These are phyloP conservation scores for Trifolium subterraneum DNA, from an alignment of 306 rosid species.

Conservation along the genomic window DNA sequence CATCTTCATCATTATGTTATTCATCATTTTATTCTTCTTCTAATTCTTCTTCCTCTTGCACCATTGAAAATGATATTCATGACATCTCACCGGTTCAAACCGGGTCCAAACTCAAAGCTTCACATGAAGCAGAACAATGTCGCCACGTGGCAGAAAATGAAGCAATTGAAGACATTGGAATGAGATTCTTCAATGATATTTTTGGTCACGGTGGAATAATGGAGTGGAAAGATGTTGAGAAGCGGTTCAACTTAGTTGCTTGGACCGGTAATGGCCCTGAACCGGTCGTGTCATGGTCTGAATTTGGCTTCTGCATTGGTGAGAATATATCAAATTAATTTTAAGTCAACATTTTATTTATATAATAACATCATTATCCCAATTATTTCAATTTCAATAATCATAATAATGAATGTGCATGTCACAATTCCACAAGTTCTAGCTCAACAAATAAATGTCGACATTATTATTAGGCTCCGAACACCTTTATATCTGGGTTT, in stretches of 20 bases:
- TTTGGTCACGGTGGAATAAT: conserved; percentile 45
- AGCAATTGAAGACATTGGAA: conserved; percentile 40
- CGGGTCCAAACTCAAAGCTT: conserved; percentile 39
- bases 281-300: conserved; percentile 64
- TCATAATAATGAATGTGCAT: not conserved
- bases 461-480: no score
- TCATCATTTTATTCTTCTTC: conserved; percentile 10
- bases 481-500: no score
- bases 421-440: no score
- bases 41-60: conserved; percentile 41
- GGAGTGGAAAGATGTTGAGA: conserved; percentile 71
- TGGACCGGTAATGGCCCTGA: conserved; percentile 44
- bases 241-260: conserved; percentile 61
- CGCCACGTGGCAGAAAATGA: conserved; percentile 40
- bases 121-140: not conserved
- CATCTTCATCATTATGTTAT: conserved; percentile 40
- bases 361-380: not conserved
- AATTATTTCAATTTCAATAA: not conserved
- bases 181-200: conserved; percentile 45
- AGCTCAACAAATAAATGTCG: no score
- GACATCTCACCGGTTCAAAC: conserved; percentile 43
- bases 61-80: conserved; percentile 28
- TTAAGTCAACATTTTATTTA: conserved; percentile 8
- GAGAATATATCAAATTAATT: conserved; percentile 46
- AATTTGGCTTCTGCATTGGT: conserved; percentile 79